Evolutionary conservation across 2,329 filamentous ascomycete genomes (phyloP), one percentile per base, ranked within the genome.

Genomic region (Colletotrichum sp.): DNA sequence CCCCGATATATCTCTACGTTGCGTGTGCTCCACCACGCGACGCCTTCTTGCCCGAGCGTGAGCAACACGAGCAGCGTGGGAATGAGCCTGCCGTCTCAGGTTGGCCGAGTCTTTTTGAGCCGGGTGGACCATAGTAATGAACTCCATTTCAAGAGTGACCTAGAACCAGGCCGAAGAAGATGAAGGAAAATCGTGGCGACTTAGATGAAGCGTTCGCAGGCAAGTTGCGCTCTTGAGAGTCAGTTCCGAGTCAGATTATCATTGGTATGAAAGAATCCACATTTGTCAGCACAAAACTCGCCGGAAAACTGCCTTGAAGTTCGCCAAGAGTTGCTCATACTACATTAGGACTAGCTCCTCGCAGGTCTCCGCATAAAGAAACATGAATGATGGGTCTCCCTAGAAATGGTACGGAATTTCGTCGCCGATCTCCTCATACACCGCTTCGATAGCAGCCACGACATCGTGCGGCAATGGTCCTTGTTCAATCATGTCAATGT

Each of bases 381-480:
- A 21, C n/a, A 52, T 52, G n/a, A n/a, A n/a, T 10, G 39, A 10
- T 49, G 39, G 39, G 39, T 12, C 39, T 5, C 44, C 44, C n/a
- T 66, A 72, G 4, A 72, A 30, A n/a, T 67, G 70, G 34, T 72
- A 72, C 26, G 64, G 24, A 24, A 72, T 30, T 39, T 18, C 49
- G 15, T 62, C 52, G 15, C 26, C 70, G 39, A 72, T 15, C 49
- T 67, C 70, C 34, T 8, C 28, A 34, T 65, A 65, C n/a, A 65
- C 32, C 18, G 62, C 62, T 44, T 71, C 34, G 18, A 80, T 3
- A 6, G 60, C 78, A 21, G 80, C 73, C 34, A 79, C 80, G 1
- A 87, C 72, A 57, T 85, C 85, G 3, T 81, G 77, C 2, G 87
- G 86, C 64, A 88, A 78, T 13, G 86, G 83, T 0, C 87, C 87